Evolutionary conservation across 2,329 filamentous ascomycete species (phyloP), one percentile per base, ranked within the genome.

Genomic region (Penicillium sp.): DNA sequence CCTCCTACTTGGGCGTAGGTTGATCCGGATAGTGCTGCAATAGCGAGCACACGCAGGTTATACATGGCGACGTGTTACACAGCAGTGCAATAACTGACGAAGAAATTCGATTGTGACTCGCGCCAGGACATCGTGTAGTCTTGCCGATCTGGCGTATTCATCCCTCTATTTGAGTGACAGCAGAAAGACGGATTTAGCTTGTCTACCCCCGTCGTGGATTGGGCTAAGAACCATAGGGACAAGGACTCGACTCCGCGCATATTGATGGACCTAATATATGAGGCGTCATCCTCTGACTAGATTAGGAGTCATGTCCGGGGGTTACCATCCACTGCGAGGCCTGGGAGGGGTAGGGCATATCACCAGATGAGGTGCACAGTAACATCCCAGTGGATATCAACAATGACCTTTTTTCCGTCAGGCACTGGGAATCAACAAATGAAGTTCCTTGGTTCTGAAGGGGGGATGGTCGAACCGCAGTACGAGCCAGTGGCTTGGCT

Each of bases 1-100:
- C 58, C 62, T 35, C 22, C 49, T 22, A 59, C 61, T 30, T 67
- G 65, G 16, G 68, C 64, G 42, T 64, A 63, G 19, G 52, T 33
- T 45, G 58, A 40, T 22, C 54, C 37, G 7, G 60, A 6, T 14
- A 65, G 42, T 19, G 60, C 57, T 38, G 54, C 57, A 43, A 69
- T 37, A 30, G 61, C 60, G 42, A 63, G 40, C 26, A 55, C 22
- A 7, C 46, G 40, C 6, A 62, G 43, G 26, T 56, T n/a, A 26
- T 59, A 57, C 63, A 66, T 71, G n/a, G 10, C 55, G 16, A 48
- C 6, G 2, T 48, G 11, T 10, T 48, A 16, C 26, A 22, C 45
- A 30, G 25, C 45, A 30, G 45, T n/a, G 26, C 10, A 16, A 48
- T n/a, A 48, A 28, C 26, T 8, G 30, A 30, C 2, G 6, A 28